Evolutionary conservation across 805 yeast genomes (phyloP), one percentile per base, ranked within the genome.

Genomic region (Yarrowia divulgata): DNA sequence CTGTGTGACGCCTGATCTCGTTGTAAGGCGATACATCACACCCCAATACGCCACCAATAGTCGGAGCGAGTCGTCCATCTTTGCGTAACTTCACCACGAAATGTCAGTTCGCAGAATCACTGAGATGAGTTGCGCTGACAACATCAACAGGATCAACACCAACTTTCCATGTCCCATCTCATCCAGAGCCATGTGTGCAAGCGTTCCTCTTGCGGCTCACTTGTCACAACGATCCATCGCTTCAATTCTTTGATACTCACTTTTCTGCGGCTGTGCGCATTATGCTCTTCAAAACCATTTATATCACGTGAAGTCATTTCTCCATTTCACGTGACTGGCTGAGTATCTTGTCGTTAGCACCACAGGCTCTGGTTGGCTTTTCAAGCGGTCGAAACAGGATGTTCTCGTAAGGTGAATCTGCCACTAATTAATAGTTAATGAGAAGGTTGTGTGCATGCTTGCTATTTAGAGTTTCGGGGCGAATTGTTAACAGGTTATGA

Each of bases 301-400:
- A 57, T 42, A 57, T 37, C 64, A 57, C 64, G 64, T 57, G 64
- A 57, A 42, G 64, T 42, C 64, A 57, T 57, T 57, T 57, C 64
- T 57, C 64, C 64, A 57, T 57, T 57, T 57, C 64, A 57, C 49
- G 64, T 57, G 64, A 57, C 49, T 57, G 49, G 64, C 64, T 42
- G 49, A 29, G 8, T 57, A 12, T 29, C 10, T 42, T 16, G 49
- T 57, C 60, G 42, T 54, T 54, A 32, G 32, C 64, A 57, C 50
- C 64, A 32, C 64, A 32, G 23, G 18, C 32, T 32, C 12, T 57
- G 7, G 43, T 54, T 54, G 60, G 60, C 35, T 37, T n/a, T 29
- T 23, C 10, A 13, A 54, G 58, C 37, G 12, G 55, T 52, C 32
- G 45, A 37, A 39, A 54, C 60, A 54, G 39, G 45, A 18, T 42